A percentile compares a stretch with the other conserved stretches of the same genome.
These are phyloP conservation scores for Eleusine coracana DNA, from an alignment of 176 grass and related monocot species.

Conservation along the genomic window DNA sequence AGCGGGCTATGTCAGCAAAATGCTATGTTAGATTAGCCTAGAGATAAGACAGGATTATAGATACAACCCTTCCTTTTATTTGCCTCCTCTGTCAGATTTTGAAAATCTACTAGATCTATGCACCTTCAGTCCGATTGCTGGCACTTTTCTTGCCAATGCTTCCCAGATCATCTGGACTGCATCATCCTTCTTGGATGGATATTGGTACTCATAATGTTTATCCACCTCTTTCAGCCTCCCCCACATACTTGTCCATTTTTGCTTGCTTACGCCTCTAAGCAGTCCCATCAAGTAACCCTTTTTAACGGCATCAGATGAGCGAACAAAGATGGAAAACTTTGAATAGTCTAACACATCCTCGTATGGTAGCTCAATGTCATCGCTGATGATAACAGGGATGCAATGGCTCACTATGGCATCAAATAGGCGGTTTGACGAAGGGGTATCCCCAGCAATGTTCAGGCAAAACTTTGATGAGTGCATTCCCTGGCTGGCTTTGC, in stretches of 20 bases:
- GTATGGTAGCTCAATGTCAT: slow-evolving; percentile 85
- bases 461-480: slow-evolving; percentile 83
- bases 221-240: slow-evolving; percentile 73
- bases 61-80: slow-evolving; percentile 33
- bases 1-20: slow-evolving; percentile 21
- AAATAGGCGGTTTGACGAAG: slow-evolving; percentile 92
- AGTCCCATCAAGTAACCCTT: slow-evolving; percentile 65
- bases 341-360: slow-evolving; percentile 83
- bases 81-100: slow-evolving; percentile 42
- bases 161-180: slow-evolving; percentile 91
- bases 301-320: slow-evolving; percentile 65
- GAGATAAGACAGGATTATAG: not conserved
- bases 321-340: slow-evolving; percentile 82
- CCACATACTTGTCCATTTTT: slow-evolving; percentile 78
- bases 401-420: slow-evolving; percentile 79
- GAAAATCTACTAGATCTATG: slow-evolving; percentile 67
- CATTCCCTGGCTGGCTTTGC: slow-evolving; percentile 80
- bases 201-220: slow-evolving; percentile 71
- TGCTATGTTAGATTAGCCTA: slow-evolving; percentile 36
- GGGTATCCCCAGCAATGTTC: slow-evolving; percentile 89
- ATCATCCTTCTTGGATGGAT: slow-evolving; percentile 67
- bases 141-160: slow-evolving; percentile 68
- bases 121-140: slow-evolving; percentile 53
- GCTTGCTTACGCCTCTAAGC: slow-evolving; percentile 53
- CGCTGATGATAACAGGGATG: slow-evolving; percentile 80